Evolutionary conservation across 129 eudicot genomes (phyloP), one percentile per base, ranked within the genome.

Genomic region (Lactuca sativa): DNA sequence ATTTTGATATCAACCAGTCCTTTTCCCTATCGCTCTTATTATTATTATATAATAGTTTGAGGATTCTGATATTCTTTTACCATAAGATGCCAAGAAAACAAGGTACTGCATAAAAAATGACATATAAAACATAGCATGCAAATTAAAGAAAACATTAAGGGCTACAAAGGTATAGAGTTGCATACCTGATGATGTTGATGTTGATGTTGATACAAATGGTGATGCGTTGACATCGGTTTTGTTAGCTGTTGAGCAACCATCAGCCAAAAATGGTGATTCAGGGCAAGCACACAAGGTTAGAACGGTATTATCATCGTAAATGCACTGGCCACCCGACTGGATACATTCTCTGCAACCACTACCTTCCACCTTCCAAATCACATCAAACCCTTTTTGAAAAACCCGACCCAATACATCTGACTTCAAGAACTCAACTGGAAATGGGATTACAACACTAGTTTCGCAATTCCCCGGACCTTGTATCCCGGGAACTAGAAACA

Each of bases 261-360:
- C 78, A 2, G 68, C 56, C 63, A 79, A 59, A 21, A 73, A 33
- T 0, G 95, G 86, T 15, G 72, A 53, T 48, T 75, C 74, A 1
- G 81, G 73, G 66, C 92, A 89, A 53, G 74, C 82, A 59, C 96
- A 89, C 56, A 79, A 52, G 18, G 85, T 83, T 64, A 54, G 71
- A 59, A 64, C 69, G 0, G 59, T 25, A 59, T 4, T 8, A 8
- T 3, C 36, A 70, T 79, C 62, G 9, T 75, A 84, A 34, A 86
- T 90, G 9, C 97, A 90, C 3, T 37, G 81, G n/a, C 97, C 95
- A 4, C 74, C 77, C 0, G 88, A 78, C 36, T 3, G 62, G 33
- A 56, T 78, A 64, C 97, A 90, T 30, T 75, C 75, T 0, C 41
- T 65, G 68, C 97, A 90, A 1, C 67, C 69, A 31, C 56, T 52